Conservation (phyloP, 2,329 filamentous ascomycete species). For the Pseudodiploospora longispora region DNA sequence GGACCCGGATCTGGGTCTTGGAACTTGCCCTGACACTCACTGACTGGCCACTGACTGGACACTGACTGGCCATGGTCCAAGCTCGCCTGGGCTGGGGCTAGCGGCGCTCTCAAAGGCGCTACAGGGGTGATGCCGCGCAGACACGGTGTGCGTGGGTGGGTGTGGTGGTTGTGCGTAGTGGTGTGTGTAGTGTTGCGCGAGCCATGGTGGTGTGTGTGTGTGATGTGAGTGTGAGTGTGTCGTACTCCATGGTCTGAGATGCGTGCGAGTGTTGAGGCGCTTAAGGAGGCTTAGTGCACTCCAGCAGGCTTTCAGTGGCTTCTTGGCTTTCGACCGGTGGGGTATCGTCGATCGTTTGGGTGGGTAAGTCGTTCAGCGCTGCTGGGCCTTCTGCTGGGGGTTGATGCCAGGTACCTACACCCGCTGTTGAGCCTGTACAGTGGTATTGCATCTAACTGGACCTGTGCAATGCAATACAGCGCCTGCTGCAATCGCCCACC, state of each 20-base stretch:
- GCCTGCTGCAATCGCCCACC: too few relatives aligned
- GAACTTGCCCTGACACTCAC: conserved; percentile 3
- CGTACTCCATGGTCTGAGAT: background rate
- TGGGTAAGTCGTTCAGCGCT: conserved; percentile 3
- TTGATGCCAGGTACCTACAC: background rate
- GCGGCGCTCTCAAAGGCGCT: background rate
- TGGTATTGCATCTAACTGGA: too few relatives aligned
- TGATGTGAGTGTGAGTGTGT: background rate
- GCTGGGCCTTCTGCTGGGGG: background rate
- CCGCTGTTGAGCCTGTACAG: too few relatives aligned
- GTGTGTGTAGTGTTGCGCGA: background rate
- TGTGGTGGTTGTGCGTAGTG: background rate
- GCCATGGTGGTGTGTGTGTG: background rate
- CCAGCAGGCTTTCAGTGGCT: too few relatives aligned
- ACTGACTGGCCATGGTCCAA: too few relatives aligned
- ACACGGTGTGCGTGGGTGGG: background rate
- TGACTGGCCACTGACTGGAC: too few relatives aligned
- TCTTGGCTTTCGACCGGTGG: conserved; percentile 6
- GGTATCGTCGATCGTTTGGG: conserved; percentile 9
- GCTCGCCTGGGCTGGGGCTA: too few relatives aligned
- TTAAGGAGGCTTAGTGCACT: background rate
- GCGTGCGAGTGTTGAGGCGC: background rate
- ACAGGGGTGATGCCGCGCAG: conserved; percentile 3
- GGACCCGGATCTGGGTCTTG: conserved; percentile 7
- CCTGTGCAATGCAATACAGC: too few relatives aligned